Conservation (phyloP, 2,329 filamentous ascomycete species). For the Daldinia sp. region DNA sequence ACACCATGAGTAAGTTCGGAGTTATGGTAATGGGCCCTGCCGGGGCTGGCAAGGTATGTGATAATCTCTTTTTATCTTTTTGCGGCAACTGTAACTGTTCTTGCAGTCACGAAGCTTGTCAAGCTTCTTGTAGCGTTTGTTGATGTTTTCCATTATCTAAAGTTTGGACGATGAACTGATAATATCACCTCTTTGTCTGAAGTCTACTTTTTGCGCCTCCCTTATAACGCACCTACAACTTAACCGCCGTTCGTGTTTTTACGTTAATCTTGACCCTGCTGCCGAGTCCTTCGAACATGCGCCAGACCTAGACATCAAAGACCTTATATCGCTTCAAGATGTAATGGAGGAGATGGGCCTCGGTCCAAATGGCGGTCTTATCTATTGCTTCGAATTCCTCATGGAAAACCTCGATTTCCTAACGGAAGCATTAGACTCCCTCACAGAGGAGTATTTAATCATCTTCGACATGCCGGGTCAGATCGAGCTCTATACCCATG, state of each 20-base stretch:
- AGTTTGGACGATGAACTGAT: background rate
- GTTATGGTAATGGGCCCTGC: constrained; percentile 96
- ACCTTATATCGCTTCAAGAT: constrained; percentile 87
- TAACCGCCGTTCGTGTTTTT: constrained; percentile 93
- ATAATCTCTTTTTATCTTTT: constrained; percentile 24
- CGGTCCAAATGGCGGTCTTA: constrained; percentile 80
- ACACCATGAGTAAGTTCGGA: constrained; percentile 90
- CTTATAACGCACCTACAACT: constrained; percentile 93
- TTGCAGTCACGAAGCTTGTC: background rate
- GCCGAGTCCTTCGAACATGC: constrained; percentile 92
- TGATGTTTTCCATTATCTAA: background rate
- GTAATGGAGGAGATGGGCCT: constrained; percentile 79
- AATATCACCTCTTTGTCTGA: constrained; percentile 6
- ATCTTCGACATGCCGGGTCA: constrained; percentile 99
- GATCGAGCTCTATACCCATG: constrained; percentile 98
- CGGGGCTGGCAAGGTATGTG: constrained; percentile 85
- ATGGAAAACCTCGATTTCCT: constrained; percentile 81
- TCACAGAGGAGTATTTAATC: constrained; percentile 95
- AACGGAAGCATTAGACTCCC: constrained; percentile 75
- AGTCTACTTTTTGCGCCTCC: constrained; percentile 94
- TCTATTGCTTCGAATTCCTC: constrained; percentile 80
- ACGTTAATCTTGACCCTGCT: constrained; percentile 97
- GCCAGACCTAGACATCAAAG: constrained; percentile 87
- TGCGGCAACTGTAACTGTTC: constrained; percentile 6
- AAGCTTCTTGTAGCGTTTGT: background rate